Evolutionary conservation across 148 eudicot genomes (phyloP).

Genomic region (Talinum fruticosum): DNA sequence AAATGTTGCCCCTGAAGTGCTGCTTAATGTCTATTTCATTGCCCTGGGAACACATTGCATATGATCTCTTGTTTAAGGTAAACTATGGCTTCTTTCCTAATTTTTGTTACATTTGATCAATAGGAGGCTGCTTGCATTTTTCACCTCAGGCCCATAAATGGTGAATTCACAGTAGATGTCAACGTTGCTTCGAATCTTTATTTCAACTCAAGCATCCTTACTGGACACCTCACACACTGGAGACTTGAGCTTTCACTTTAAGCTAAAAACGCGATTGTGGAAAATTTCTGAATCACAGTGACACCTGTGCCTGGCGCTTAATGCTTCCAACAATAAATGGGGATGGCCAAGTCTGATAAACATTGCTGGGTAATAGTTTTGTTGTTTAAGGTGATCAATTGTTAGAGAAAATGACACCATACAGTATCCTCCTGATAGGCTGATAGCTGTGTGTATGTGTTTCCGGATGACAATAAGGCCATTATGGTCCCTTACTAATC

Average conservation of each 20-base stretch:
- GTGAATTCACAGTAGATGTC: not conserved
- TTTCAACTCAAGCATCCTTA: not conserved
- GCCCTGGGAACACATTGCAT: slow-evolving; percentile 96
- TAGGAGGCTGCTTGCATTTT: not conserved
- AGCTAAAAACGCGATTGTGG: not conserved
- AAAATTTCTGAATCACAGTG: not conserved
- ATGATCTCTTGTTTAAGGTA: slow-evolving; percentile 93
- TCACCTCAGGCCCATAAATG: not conserved
- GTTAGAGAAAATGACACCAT: not conserved
- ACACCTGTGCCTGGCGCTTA: too few species aligned
- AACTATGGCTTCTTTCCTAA: not conserved
- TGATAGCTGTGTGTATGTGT: too few species aligned
- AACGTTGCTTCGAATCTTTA: not conserved
- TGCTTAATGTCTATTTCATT: slow-evolving; percentile 88
- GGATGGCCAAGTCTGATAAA: not conserved
- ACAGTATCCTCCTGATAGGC: too few species aligned
- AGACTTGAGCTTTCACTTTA: too few species aligned
- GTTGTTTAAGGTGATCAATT: not conserved
- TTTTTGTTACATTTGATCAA: not conserved
- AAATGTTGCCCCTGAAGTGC: slow-evolving; percentile 92
- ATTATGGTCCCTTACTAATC: too few species aligned
- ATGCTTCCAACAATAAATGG: not conserved
- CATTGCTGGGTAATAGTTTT: not conserved
- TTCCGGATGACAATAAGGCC: too few species aligned
- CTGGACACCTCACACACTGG: too few species aligned